These are phyloP conservation scores for Colletotrichum gigasporum DNA, from an alignment of 2,329 filamentous ascomycete species.

Conservation along the genomic window DNA sequence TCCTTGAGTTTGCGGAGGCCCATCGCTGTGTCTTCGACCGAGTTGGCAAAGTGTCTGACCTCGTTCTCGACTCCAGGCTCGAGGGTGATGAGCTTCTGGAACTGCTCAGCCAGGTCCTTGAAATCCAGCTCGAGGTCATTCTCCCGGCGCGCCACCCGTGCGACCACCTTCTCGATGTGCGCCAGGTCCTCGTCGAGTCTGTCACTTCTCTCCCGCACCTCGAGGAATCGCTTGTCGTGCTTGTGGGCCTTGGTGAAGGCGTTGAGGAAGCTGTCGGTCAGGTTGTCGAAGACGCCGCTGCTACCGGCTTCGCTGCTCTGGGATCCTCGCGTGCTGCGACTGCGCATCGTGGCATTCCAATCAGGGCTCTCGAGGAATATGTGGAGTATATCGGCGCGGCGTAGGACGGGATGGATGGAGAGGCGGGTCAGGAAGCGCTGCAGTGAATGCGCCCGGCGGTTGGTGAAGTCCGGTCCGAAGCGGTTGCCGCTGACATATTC, in stretches of 20 bases:
- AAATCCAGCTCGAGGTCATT: slow-evolving; percentile 89
- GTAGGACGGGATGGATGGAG: slow-evolving; percentile 87
- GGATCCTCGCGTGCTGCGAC: slow-evolving; percentile 73
- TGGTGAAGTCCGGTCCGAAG: slow-evolving; percentile 92
- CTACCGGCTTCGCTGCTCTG: slow-evolving; percentile 57
- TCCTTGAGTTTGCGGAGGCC: slow-evolving; percentile 86
- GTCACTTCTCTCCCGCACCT: slow-evolving; percentile 90
- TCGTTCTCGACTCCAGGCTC: slow-evolving; percentile 87
- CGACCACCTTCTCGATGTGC: slow-evolving; percentile 95
- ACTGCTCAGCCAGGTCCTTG: slow-evolving; percentile 89
- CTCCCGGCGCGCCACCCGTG: slow-evolving; percentile 87
- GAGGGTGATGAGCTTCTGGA: slow-evolving; percentile 89
- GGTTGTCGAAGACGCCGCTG: slow-evolving; percentile 88
- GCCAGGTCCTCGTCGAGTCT: slow-evolving; percentile 94
- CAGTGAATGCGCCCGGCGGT: slow-evolving; percentile 86
- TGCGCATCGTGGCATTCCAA: slow-evolving; percentile 96
- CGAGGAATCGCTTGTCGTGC: slow-evolving; percentile 91
- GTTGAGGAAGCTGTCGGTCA: slow-evolving; percentile 96
- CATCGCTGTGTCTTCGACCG: slow-evolving; percentile 82
- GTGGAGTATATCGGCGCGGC: slow-evolving; percentile 83
- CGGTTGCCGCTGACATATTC: slow-evolving; percentile 97
- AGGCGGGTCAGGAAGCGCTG: slow-evolving; percentile 90
- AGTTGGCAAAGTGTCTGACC: slow-evolving; percentile 86
- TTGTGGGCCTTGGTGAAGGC: slow-evolving; percentile 97
- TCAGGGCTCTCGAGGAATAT: slow-evolving; percentile 92